A percentile compares a stretch with the other conserved stretches of the same genome.
phyloP scores from a whole-genome alignment of 2,329 filamentous ascomycete species.

The Nemania sp. region DNA sequence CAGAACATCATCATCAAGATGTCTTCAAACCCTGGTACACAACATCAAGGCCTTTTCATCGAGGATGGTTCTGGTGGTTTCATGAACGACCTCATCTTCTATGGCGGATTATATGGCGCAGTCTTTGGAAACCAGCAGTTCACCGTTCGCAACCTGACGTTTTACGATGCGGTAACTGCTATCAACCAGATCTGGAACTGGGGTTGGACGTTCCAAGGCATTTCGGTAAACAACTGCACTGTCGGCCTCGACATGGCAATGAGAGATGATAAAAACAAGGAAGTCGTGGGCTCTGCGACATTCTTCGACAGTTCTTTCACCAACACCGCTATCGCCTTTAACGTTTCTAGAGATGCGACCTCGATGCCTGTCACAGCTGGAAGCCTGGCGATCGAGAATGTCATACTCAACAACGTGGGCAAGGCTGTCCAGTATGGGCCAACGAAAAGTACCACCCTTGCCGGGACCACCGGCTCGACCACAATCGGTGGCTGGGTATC shows the following conservation, averaged over 20 bases:
- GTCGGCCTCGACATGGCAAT: conserved; percentile 70
- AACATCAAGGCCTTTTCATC: conserved; percentile 62
- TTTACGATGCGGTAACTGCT: conserved; percentile 67
- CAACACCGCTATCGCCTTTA: conserved; percentile 68
- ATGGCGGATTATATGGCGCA: conserved; percentile 69
- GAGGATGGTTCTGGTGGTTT: conserved; percentile 68
- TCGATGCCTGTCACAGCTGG: conserved; percentile 45
- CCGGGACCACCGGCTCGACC: conserved; percentile 52
- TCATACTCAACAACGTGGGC: conserved; percentile 46
- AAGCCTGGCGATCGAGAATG: conserved; percentile 53
- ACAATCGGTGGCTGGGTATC: conserved; percentile 62
- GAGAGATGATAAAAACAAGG: conserved; percentile 14
- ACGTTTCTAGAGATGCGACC: conserved; percentile 55
- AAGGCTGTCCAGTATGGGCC: conserved; percentile 48
- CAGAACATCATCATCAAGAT: conserved; percentile 62
- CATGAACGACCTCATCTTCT: conserved; percentile 70
- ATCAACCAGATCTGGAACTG: conserved; percentile 77
- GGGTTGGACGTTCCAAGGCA: conserved; percentile 68
- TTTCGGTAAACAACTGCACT: conserved; percentile 53
- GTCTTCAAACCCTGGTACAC: conserved; percentile 49
- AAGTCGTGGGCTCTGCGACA: conserved; percentile 70
- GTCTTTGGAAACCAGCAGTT: conserved; percentile 66
- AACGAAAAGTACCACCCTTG: conserved; percentile 55
- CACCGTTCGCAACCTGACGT: conserved; percentile 70
- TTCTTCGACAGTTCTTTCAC: conserved; percentile 73